phyloP scores from a whole-genome alignment of 1,139 yeast genomes.

The Kodamaea ohmeri region DNA sequence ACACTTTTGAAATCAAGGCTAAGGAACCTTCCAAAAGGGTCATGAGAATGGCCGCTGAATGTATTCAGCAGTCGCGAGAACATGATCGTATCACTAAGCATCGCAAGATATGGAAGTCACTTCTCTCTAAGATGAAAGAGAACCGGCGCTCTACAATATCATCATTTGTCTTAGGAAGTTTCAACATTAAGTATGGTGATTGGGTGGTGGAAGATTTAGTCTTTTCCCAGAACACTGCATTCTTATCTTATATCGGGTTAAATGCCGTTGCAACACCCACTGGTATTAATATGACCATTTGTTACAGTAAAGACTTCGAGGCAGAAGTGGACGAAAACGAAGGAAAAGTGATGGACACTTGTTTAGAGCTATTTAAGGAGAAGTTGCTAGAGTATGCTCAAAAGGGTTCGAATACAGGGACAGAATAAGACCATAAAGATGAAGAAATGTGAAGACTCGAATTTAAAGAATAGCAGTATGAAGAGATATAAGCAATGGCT shows the following conservation, averaged over 20 bases:
- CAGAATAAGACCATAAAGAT: background rate
- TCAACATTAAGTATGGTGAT: conserved; percentile 1
- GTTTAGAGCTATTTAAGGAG: background rate
- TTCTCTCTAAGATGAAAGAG: background rate
- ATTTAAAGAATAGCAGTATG: too few relatives aligned
- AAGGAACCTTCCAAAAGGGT: background rate
- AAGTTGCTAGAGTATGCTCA: conserved; percentile 1
- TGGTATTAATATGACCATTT: background rate
- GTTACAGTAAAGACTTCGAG: conserved; percentile 1
- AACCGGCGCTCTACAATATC: conserved; percentile 1
- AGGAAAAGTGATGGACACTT: background rate
- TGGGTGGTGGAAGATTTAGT: conserved; percentile 4
- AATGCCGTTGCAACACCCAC: conserved; percentile 1
- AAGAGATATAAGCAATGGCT: too few relatives aligned
- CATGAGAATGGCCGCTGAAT: background rate
- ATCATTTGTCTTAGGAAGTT: background rate
- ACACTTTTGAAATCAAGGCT: background rate
- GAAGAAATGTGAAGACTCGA: background rate
- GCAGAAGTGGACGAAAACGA: background rate
- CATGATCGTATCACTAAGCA: background rate
- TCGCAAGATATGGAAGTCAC: conserved; percentile 1
- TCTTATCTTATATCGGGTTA: conserved; percentile 1
- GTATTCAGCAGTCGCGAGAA: too few relatives aligned
- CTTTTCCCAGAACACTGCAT: conserved; percentile 2
- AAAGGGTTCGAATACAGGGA: too few relatives aligned